phyloP scores from a whole-genome alignment of 1,139 yeast species.

The Hansenula sp. region DNA sequence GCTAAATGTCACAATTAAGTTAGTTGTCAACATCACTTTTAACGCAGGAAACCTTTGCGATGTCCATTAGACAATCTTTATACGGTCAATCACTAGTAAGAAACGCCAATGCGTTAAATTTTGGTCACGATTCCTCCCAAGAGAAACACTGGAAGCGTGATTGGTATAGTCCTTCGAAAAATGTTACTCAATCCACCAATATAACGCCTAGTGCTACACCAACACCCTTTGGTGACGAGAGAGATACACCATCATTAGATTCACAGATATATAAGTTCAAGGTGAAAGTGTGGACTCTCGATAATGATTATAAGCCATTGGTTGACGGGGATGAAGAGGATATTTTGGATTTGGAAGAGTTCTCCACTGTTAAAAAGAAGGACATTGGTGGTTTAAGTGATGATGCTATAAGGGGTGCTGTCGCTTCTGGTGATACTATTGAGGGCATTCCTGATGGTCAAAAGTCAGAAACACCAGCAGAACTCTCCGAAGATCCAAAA shows the following conservation, averaged over 20 bases:
- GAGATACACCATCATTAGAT: slow-evolving; percentile 10
- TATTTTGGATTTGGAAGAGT: slow-evolving; percentile 27
- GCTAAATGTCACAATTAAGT: no score
- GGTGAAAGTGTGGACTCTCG: slow-evolving; percentile 41
- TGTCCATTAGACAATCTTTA: slow-evolving; percentile 28
- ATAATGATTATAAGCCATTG: slow-evolving; percentile 22
- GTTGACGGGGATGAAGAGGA: slow-evolving; percentile 38
- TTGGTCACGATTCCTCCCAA: slow-evolving; percentile 14
- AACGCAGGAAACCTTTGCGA: slow-evolving; percentile 1
- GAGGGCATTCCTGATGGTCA: slow-evolving; percentile 37
- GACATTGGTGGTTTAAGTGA: slow-evolving; percentile 37
- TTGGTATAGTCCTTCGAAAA: slow-evolving; percentile 30
- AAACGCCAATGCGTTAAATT: slow-evolving; percentile 24
- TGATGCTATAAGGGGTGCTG: slow-evolving; percentile 63
- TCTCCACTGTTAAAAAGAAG: slow-evolving; percentile 11
- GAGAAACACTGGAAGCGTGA: slow-evolving; percentile 32
- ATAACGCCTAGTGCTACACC: slow-evolving; percentile 28
- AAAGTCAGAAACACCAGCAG: slow-evolving; percentile 16
- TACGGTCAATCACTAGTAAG: slow-evolving; percentile 33
- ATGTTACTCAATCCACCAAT: slow-evolving; percentile 14
- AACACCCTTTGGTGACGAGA: slow-evolving; percentile 23
- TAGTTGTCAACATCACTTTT: no score
- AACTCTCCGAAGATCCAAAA: slow-evolving; percentile 2
- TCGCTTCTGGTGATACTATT: slow-evolving; percentile 47
- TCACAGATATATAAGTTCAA: slow-evolving; percentile 28